Conservation (phyloP, 2,329 filamentous ascomycete genomes). For the Podosphaera fusca region DNA sequence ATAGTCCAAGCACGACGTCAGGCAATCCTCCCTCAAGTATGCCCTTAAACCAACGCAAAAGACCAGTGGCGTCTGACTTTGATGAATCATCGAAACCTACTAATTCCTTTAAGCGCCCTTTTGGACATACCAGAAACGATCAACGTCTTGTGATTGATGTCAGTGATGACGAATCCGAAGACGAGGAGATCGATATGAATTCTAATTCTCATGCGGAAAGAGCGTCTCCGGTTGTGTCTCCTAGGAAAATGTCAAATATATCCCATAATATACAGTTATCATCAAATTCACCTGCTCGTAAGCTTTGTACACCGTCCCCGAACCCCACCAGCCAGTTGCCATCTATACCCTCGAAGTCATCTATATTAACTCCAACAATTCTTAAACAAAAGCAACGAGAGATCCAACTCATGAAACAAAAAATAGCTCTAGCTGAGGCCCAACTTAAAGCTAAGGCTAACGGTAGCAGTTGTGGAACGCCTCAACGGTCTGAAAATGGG, state of each 20-base stretch:
- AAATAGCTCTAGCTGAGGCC: constrained; percentile 16
- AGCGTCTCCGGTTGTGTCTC: constrained; percentile 11
- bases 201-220: constrained; percentile 29
- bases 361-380: constrained; percentile 16
- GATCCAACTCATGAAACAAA: constrained; percentile 34
- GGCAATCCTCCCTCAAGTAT: neutral
- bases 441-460: constrained; percentile 9
- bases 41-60: constrained; percentile 22
- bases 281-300: constrained; percentile 3
- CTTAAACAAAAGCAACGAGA: constrained; percentile 29
- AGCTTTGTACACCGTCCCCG: constrained; percentile 11
- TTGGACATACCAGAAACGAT: constrained; percentile 33
- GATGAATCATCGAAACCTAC: constrained; percentile 26
- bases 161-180: constrained; percentile 46
- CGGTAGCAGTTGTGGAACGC: constrained; percentile 15
- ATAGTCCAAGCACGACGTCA: constrained; percentile 3
- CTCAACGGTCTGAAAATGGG: constrained; percentile 6
- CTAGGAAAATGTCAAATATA: constrained; percentile 6
- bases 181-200: constrained; percentile 42
- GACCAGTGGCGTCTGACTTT: constrained; percentile 47
- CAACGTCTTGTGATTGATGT: constrained; percentile 60
- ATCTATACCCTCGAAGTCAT: constrained; percentile 4
- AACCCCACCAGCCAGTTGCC: constrained; percentile 6
- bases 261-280: constrained; percentile 20
- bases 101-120: constrained; percentile 27